Conservation (phyloP, 1,284 basidiomycete species). For the Pyrrhoderma lamaoense region DNA sequence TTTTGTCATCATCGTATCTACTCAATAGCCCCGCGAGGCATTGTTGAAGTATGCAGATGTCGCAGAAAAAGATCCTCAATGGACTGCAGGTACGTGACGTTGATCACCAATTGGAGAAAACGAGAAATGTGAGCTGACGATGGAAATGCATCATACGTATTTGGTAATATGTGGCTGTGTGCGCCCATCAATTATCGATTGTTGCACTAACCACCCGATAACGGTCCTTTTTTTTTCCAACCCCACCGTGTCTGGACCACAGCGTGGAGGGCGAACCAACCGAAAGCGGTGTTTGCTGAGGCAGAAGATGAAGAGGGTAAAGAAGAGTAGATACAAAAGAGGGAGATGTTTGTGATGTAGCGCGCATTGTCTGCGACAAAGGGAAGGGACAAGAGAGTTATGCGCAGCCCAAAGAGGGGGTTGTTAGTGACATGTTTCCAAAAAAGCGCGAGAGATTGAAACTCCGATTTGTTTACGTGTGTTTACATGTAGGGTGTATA, state of each 20-base stretch:
- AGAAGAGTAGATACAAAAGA: slow-evolving; percentile 27
- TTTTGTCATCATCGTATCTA: slow-evolving; percentile 1
- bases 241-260: slow-evolving; percentile 22
- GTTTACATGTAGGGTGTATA: too few species aligned
- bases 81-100: slow-evolving; percentile 66
- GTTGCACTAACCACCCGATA: background rate
- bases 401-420: slow-evolving; percentile 7
- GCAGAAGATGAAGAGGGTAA: slow-evolving; percentile 47
- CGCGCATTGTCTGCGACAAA: too few species aligned
- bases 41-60: slow-evolving; percentile 85
- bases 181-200: slow-evolving; percentile 39
- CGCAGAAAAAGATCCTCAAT: slow-evolving; percentile 71
- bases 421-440: too few species aligned
- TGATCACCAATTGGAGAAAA: slow-evolving; percentile 7
- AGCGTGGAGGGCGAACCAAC: slow-evolving; percentile 80
- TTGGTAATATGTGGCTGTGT: slow-evolving; percentile 46
- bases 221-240: background rate
- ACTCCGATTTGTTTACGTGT: too few species aligned
- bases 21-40: slow-evolving; percentile 84
- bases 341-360: too few species aligned
- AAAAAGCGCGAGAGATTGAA: too few species aligned
- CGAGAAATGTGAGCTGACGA: slow-evolving; percentile 3
- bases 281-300: slow-evolving; percentile 66
- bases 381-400: slow-evolving; percentile 9
- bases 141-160: slow-evolving; percentile 25